Evolutionary conservation across 139 green algal genomes (phyloP).

Genomic region (Micromonas commoda): DNA sequence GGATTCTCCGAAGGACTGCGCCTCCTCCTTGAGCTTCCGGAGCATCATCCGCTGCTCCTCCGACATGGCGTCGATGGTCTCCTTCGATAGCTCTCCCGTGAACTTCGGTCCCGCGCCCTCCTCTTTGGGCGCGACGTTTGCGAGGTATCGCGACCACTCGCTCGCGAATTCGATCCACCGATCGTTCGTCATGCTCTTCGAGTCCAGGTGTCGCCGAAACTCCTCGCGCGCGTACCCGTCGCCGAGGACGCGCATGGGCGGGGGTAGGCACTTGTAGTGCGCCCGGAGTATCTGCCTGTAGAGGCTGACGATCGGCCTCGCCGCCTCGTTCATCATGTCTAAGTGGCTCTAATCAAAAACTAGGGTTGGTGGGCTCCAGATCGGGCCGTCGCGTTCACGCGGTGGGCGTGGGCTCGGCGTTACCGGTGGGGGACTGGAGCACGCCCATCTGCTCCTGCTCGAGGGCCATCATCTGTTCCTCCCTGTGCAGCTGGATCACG

Average conservation of each 20-base stretch:
- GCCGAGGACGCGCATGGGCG: conserved; percentile 57
- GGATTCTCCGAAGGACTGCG: too few relatives aligned
- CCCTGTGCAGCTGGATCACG: conserved; percentile 95
- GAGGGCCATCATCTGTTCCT: conserved; percentile 77
- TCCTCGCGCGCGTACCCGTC: conserved; percentile 59
- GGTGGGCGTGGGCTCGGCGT: not conserved
- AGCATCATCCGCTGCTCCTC: too few relatives aligned
- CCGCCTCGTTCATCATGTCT: not conserved
- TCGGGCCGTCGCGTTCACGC: not conserved
- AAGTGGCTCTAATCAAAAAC: not conserved
- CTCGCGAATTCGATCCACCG: conserved; percentile 53
- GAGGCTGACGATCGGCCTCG: conserved; percentile 34
- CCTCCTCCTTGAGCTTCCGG: too few relatives aligned
- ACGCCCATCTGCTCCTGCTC: conserved; percentile 72
- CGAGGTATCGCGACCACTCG: not conserved
- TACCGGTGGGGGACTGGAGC: too few relatives aligned
- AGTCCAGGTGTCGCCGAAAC: conserved; percentile 52
- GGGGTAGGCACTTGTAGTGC: conserved; percentile 54
- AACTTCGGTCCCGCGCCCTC: too few relatives aligned
- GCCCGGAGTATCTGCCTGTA: conserved; percentile 60
- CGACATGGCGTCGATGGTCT: too few relatives aligned
- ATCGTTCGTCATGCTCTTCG: conserved; percentile 42
- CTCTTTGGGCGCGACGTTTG: too few relatives aligned
- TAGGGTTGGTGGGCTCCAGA: not conserved
- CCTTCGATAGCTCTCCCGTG: too few relatives aligned